Evolutionary conservation across 2,329 filamentous ascomycete species (phyloP), one percentile per base, ranked within the genome.

Genomic region (Pseudogymnoascus sp.): DNA sequence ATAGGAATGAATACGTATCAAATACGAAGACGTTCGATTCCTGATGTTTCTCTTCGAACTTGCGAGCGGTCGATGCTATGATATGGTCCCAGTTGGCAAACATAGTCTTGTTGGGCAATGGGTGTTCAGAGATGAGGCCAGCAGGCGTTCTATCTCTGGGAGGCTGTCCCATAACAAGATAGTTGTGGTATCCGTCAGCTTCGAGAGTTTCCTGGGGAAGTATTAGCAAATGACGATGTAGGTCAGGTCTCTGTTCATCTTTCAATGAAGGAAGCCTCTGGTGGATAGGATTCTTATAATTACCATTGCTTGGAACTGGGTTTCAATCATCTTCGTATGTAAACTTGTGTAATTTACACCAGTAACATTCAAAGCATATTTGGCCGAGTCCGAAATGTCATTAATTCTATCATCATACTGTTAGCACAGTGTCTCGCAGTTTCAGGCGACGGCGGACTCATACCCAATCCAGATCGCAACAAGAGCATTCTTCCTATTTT

Each of bases 381-480:
- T 75, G 12, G 72, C 74, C 5, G 77, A 77, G 68, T 84, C 81
- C 65, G 75, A 76, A 65, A 84, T 81, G 63, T 84, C 82, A 68
- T 84, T 84, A 64, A 84, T 76, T 1, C 80, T 53, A 31, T 16
- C 2, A 4, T 8, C 21, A 14, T 4, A 25, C 11, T 3, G 8
- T 53, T 53, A 53, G 47, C 47, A 31, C 7, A 5, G 16, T 11
- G 16, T 11, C 1, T 1, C 16, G 8, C 10, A 53, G 2, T 16
- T 31, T 31, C 4, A 16, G 5, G 11, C 2, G 11, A 2, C 2
- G 1, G n/a, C 12, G 1, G 14, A n/a, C 3, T 12, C 47, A 53
- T 53, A 53, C 47, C 47, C 82, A 53, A 84, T 84, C 78, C 79
- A 84, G 38, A 83, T 69, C 2, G 78, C 77, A 0, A 83, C 75